Base-by-base conservation (phyloP, 2,329 filamentous ascomycete species). In the Aspergillus sp. region DNA sequence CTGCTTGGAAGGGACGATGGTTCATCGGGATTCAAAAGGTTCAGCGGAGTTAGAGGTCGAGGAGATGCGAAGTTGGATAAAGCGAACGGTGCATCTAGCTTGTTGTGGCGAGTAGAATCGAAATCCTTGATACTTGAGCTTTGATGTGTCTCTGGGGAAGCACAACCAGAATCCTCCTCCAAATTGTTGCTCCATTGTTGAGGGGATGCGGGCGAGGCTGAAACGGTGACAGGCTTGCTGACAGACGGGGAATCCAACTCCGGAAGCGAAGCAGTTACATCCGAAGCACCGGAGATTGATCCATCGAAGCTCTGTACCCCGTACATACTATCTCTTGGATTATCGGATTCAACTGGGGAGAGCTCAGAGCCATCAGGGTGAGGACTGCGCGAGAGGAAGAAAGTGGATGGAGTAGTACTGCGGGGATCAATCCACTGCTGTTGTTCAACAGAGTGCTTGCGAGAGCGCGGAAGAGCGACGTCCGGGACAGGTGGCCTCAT, bases 231-330 rank as follows among this genome's bases (percentile, higher is more conserved):
- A 48, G 60, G 53, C 39, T 58, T 52, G 45, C 48, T 59, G 49
- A 36, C 41, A 34, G 44, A 38, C 22, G 50, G 20, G 38, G 30
- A 47, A 17, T 58, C 57, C 20, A 57, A 48, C 8, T 62, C 51
- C 32, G 51, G 56, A 11, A 44, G 45, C 15, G 61, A 59, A 6
- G 54, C 55, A 13, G 57, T 32, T 42, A 64, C 24, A 76, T 74
- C 48, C 74, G 74, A 43, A 75, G 34, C 20, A 9, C 38, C 39
- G 26, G 51, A 75, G 13, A 84, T 71, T 1, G 81, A 79, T 48
- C 85, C 83, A 41, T 80, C 78, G 30, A 86, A 71, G 64, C 83
- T 86, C 63, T 84, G 79, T 2, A 86, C 82, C 3, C 83, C 83
- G 66, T 81, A 85, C 43, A 77, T 79, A 64, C 77, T 81, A 36